Conservation (phyloP, 2,329 filamentous ascomycete genomes). For the Talaromyces sp. region DNA sequence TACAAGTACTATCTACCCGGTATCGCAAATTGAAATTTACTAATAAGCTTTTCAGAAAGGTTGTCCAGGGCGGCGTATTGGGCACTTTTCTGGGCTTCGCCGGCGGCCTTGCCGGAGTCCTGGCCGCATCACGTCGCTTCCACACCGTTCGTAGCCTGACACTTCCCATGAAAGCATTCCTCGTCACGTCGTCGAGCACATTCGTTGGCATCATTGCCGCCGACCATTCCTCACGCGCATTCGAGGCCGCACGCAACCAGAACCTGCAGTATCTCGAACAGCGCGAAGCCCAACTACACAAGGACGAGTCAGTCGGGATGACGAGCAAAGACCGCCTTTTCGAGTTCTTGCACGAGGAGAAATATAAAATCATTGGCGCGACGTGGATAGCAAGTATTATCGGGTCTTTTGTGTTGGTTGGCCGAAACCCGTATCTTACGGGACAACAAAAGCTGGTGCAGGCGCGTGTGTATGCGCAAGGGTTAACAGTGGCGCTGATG, state of each 20-base stretch:
- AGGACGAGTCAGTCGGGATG: conserved; percentile 54
- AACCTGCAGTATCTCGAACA: conserved; percentile 62
- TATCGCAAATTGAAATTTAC: background rate
- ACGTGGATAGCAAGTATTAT: conserved; percentile 80
- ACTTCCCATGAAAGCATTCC: conserved; percentile 84
- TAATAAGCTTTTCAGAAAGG: conserved; percentile 45
- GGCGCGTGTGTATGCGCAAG: conserved; percentile 90
- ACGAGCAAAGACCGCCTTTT: conserved; percentile 56
- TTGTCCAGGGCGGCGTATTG: conserved; percentile 71
- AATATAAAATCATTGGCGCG: conserved; percentile 78
- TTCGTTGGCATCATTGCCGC: conserved; percentile 85
- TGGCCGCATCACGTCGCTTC: conserved; percentile 65
- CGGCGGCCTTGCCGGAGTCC: conserved; percentile 63
- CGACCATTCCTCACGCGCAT: conserved; percentile 67
- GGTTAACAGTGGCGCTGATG: conserved; percentile 76
- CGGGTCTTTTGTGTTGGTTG: conserved; percentile 68
- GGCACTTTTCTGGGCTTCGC: conserved; percentile 67
- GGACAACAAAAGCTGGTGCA: conserved; percentile 89
- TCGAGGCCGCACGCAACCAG: conserved; percentile 66
- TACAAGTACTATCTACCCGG: conserved; percentile 55
- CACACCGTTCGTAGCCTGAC: conserved; percentile 75
- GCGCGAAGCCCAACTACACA: conserved; percentile 50
- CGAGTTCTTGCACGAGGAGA: conserved; percentile 72
- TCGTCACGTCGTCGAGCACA: conserved; percentile 74
- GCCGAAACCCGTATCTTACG: conserved; percentile 69